Percentiles rank a stretch among this genome's conserved stretches.
Conservation (phyloP, 2,329 filamentous ascomycete genomes). For the Colletotrichum sidae region DNA sequence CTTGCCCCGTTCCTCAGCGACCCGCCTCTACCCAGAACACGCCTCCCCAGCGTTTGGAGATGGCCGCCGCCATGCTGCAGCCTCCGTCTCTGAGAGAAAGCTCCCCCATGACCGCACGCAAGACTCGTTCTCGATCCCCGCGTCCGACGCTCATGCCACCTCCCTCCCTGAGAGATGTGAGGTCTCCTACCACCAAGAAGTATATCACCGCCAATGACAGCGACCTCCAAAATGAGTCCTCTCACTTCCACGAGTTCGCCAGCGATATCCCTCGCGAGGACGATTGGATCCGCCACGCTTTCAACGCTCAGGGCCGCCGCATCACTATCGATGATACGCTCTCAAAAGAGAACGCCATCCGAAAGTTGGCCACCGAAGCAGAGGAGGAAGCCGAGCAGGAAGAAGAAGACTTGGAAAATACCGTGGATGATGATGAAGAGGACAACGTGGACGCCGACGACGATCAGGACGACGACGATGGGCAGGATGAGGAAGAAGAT, state of each 20-base stretch:
- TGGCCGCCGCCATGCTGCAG: constrained; percentile 25
- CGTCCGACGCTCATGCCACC: constrained; percentile 46
- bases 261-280: constrained; percentile 85
- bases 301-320: constrained; percentile 71
- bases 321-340: constrained; percentile 92
- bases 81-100: constrained; percentile 8
- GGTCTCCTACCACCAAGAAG: constrained; percentile 53
- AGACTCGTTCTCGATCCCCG: constrained; percentile 41
- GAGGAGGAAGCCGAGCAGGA: constrained; percentile 88
- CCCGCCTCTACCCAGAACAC: constrained; percentile 56
- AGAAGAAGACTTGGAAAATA: constrained; percentile 70
- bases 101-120: constrained; percentile 42
- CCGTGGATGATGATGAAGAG: constrained; percentile 56
- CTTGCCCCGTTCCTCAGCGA: constrained; percentile 66
- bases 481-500: constrained; percentile 61
- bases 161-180: constrained; percentile 52
- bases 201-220: constrained; percentile 63
- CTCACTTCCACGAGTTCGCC: constrained; percentile 90
- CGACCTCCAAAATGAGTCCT: constrained; percentile 66
- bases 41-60: constrained; percentile 44
- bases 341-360: constrained; percentile 88
- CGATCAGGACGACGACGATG: constrained; percentile 63
- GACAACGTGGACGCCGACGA: constrained; percentile 62
- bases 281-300: constrained; percentile 86
- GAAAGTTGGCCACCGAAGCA: constrained; percentile 86